Percentiles rank a stretch among this genome's conserved stretches.
Evolutionary conservation across 2,329 filamentous ascomycete species (phyloP).

Genomic region (Claviceps sp.): DNA sequence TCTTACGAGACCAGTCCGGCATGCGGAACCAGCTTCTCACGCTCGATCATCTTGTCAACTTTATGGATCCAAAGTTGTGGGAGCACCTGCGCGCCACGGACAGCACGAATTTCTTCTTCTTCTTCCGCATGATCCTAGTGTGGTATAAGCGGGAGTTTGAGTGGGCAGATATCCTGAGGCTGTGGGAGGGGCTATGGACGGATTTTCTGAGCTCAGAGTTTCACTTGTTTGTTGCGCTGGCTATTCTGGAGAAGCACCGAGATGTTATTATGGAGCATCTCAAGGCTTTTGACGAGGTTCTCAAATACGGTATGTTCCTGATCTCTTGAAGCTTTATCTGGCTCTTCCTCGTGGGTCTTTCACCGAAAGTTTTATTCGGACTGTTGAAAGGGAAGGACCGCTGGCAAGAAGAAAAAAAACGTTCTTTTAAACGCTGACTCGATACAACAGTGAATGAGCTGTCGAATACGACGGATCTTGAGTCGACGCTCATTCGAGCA

Average conservation of each 20-base stretch:
- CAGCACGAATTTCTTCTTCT: conserved; percentile 98
- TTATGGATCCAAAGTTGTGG: conserved; percentile 93
- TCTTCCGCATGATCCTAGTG: conserved; percentile 96
- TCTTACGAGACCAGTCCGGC: conserved; percentile 85
- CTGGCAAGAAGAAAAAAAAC: neutral
- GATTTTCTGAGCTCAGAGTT: conserved; percentile 82
- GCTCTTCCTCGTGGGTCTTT: neutral
- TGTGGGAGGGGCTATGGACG: conserved; percentile 94
- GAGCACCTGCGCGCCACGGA: conserved; percentile 79
- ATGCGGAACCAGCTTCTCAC: conserved; percentile 88
- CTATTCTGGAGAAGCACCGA: conserved; percentile 91
- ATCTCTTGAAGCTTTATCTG: neutral
- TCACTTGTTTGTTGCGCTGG: conserved; percentile 85
- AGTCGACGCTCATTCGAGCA: conserved; percentile 73
- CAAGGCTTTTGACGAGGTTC: conserved; percentile 86
- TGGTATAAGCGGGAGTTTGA: conserved; percentile 98
- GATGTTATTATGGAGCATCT: conserved; percentile 93
- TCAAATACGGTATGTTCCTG: conserved; percentile 69
- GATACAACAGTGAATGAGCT: conserved; percentile 69
- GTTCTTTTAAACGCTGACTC: neutral
- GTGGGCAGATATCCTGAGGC: conserved; percentile 70
- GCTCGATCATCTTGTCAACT: conserved; percentile 86
- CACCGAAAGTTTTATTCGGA: no score
- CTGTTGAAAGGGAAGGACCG: rapidly evolving
- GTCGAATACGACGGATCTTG: conserved; percentile 81